These are phyloP conservation scores for Suillus subluteus DNA, from an alignment of 768 basidiomycete genomes.

Conservation along the genomic window DNA sequence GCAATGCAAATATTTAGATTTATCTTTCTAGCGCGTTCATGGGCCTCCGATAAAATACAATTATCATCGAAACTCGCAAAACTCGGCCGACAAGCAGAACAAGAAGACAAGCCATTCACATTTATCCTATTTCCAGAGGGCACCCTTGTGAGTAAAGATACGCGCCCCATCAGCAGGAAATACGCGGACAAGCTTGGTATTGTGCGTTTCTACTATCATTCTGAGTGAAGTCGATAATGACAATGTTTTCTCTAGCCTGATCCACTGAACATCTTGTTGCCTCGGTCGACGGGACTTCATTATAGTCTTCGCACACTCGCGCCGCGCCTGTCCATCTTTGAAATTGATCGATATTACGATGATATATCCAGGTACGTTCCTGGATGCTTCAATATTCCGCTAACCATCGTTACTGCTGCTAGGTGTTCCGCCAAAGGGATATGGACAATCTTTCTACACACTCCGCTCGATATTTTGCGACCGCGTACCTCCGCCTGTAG, in stretches of 20 bases:
- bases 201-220: slow-evolving; percentile 52
- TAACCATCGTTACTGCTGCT: slow-evolving; percentile 16
- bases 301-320: slow-evolving; percentile 82
- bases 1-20: slow-evolving; percentile 95
- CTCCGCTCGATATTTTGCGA: slow-evolving; percentile 86
- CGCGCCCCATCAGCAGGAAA: slow-evolving; percentile 81
- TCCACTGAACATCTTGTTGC: slow-evolving; percentile 80
- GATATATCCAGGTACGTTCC: slow-evolving; percentile 77
- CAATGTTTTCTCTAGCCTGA: slow-evolving; percentile 57
- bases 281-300: slow-evolving; percentile 89
- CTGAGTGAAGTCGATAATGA: slow-evolving; percentile 18
- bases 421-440: slow-evolving; percentile 80
- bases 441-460: slow-evolving; percentile 89
- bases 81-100: slow-evolving; percentile 70
- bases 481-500: slow-evolving; percentile 76
- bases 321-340: slow-evolving; percentile 74
- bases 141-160: slow-evolving; percentile 87
- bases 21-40: slow-evolving; percentile 90
- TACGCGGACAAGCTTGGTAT: slow-evolving; percentile 89
- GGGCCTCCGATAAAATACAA: slow-evolving; percentile 80
- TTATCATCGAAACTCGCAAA: slow-evolving; percentile 67
- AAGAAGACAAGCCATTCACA: slow-evolving; percentile 70
- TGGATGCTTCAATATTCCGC: slow-evolving; percentile 1
- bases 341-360: slow-evolving; percentile 90
- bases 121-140: slow-evolving; percentile 96